Conservation (phyloP, 2,329 filamentous ascomycete species). For the Alternaria rosae region DNA sequence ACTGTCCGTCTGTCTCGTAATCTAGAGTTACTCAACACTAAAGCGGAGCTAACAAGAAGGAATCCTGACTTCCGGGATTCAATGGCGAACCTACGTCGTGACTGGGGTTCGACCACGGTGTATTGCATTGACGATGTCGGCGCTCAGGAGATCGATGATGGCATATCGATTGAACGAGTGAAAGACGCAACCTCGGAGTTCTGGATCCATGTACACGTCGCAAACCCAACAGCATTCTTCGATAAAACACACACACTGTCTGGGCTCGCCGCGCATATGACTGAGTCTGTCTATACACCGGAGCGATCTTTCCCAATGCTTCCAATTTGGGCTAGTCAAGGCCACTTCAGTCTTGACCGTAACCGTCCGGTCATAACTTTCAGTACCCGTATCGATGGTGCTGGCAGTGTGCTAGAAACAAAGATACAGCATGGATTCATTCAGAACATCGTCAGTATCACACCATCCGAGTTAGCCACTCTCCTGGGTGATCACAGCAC, state of each 20-base stretch:
- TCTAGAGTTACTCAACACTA: conserved; percentile 52
- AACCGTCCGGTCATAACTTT: conserved; percentile 67
- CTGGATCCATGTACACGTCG: conserved; percentile 81
- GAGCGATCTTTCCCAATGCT: conserved; percentile 66
- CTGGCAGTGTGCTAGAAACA: conserved; percentile 62
- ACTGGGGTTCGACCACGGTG: conserved; percentile 66
- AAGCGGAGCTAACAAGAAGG: conserved; percentile 31
- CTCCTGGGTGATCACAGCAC: conserved; percentile 48
- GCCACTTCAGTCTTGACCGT: conserved; percentile 61
- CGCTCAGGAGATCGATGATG: conserved; percentile 80
- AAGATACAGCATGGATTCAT: conserved; percentile 62
- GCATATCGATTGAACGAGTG: conserved; percentile 72
- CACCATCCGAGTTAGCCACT: conserved; percentile 50
- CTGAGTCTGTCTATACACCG: conserved; percentile 64
- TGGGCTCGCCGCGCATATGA: conserved; percentile 67
- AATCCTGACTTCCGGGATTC: conserved; percentile 56
- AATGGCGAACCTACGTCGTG: conserved; percentile 65
- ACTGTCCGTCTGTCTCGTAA: conserved; percentile 54
- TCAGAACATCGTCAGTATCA: conserved; percentile 63
- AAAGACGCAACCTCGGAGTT: conserved; percentile 59
- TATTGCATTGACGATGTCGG: conserved; percentile 75
- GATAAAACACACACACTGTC: conserved; percentile 64
- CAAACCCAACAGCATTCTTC: conserved; percentile 78
- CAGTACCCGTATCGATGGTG: conserved; percentile 62
- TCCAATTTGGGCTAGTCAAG: conserved; percentile 57